A percentile compares a stretch with the other conserved stretches of the same genome.
phyloP scores from a whole-genome alignment of 495 filamentous ascomycete genomes.

The Penicillium angulare region DNA sequence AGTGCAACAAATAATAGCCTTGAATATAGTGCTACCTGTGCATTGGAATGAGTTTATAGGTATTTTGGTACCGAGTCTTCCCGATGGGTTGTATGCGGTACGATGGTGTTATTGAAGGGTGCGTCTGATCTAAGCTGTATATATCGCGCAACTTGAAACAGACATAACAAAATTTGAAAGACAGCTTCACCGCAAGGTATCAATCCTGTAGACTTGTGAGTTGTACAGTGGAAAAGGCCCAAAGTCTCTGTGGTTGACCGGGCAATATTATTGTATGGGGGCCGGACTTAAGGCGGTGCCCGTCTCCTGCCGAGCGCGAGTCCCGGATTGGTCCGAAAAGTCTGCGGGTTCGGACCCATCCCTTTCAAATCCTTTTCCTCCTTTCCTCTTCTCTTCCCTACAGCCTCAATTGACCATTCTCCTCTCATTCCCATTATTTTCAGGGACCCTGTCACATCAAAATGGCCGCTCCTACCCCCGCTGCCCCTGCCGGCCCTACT shows the following conservation, averaged over 20 bases:
- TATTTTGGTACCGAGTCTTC: background rate
- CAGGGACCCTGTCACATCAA: slow-evolving; percentile 13
- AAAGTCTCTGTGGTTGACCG: slow-evolving; percentile 23
- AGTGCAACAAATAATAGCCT: too few species aligned
- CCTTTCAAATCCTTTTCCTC: slow-evolving; percentile 35
- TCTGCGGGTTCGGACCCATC: slow-evolving; percentile 30
- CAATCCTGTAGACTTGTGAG: too few species aligned
- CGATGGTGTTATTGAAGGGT: too few species aligned
- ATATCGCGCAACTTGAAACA: too few species aligned
- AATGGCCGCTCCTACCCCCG: slow-evolving; percentile 44
- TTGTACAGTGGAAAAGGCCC: background rate
- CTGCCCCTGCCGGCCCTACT: slow-evolving; percentile 5
- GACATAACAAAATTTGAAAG: too few species aligned
- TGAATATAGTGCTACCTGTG: too few species aligned
- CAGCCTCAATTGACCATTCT: slow-evolving; percentile 20
- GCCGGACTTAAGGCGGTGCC: slow-evolving; percentile 18
- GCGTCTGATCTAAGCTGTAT: too few species aligned
- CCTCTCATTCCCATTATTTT: slow-evolving; percentile 24
- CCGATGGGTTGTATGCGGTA: background rate
- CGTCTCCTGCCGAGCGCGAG: slow-evolving; percentile 20
- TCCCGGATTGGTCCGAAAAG: slow-evolving; percentile 42
- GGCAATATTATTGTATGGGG: slow-evolving; percentile 14
- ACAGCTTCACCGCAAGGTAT: too few species aligned
- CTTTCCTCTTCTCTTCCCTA: slow-evolving; percentile 12
- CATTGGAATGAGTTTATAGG: too few species aligned